Base-by-base conservation (phyloP, 1,284 basidiomycete genomes). In the Termitomyces sp. region DNA sequence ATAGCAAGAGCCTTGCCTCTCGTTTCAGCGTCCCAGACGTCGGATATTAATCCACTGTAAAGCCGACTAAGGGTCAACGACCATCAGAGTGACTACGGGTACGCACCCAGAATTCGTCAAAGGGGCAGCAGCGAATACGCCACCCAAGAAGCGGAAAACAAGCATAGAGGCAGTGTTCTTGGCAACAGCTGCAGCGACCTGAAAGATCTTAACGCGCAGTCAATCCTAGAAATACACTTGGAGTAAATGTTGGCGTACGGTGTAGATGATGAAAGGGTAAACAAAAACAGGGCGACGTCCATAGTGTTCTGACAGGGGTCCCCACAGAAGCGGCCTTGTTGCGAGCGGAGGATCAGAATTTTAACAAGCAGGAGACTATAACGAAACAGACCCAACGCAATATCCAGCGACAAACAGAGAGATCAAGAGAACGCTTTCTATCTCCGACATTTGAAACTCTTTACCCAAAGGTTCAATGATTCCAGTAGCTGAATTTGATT, bases 251-350 rank as follows among this genome's bases (percentile, higher is more conserved):
- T 19, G 44, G 62, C 69, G 24, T 54, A 81, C 79, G 18, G 76
- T 76, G 69, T 88, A 91, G 19, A 81, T 69, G 52, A 85, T 63
- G 65, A 88, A 88, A 3, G 84, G 70, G 46, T 80, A 61, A 51
- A 94, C 70, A 63, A 90, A 89, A 44, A 90, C 67, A 0, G 84
- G 81, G 38, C 83, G 74, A 13, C 83, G 75, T 9, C 84, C 84
- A 54, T 78, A 78, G 55, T 69, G 64, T 51, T 77, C 73, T 60
- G 86, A 79, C 18, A 80, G 62, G 2, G 83, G 83, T 0, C 76
- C 83, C 80, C 80, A 84, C 1, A 90, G 51, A 1, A 91, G 68
- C 0, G 87, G 87, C 0, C 75, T 70, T 31, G 16, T 11, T 26
- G 34, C 21, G 34, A 47, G n/a, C 18, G 19, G 14, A 11, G 26